phyloP scores from a whole-genome alignment of 2,329 filamentous ascomycete species.

The Amesomyces nigricolor region DNA sequence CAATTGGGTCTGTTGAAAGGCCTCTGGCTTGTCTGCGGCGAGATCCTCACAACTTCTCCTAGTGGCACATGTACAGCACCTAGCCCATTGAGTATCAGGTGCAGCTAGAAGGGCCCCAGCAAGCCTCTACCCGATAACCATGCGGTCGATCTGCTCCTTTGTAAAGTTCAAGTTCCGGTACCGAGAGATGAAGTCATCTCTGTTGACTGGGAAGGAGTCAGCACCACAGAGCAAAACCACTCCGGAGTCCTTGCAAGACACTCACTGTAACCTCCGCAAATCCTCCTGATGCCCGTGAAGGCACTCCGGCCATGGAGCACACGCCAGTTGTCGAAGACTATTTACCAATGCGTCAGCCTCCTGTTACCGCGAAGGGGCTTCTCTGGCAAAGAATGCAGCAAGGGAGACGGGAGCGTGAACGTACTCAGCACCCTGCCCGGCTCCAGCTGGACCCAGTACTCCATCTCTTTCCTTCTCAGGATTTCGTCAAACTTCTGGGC shows the following conservation, averaged over 20 bases:
- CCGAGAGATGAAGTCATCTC: constrained; percentile 74
- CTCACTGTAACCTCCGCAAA: constrained; percentile 89
- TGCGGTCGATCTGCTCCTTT: constrained; percentile 39
- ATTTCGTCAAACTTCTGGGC: constrained; percentile 69
- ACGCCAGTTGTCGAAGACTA: constrained; percentile 95
- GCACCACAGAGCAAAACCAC: background rate
- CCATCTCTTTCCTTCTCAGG: constrained; percentile 56
- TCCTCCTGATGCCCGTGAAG: constrained; percentile 77
- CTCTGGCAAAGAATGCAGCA: constrained; percentile 9
- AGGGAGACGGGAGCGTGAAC: constrained; percentile 25
- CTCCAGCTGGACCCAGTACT: constrained; percentile 75
- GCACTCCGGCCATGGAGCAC: constrained; percentile 79
- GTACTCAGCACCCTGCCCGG: constrained; percentile 73
- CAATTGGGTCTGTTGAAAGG: no score
- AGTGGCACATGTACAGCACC: no score
- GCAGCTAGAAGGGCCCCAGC: background rate
- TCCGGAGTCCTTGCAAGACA: constrained; percentile 23
- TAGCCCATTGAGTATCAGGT: background rate
- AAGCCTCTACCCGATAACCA: constrained; percentile 28
- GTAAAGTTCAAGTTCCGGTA: constrained; percentile 66
- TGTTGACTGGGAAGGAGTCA: constrained; percentile 51
- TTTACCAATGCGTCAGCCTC: background rate
- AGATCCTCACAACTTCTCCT: no score
- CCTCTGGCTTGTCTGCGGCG: no score
- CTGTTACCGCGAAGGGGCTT: background rate